A percentile compares a stretch with the other conserved stretches of the same genome.
These are phyloP conservation scores for Neodidymelliopsis sp. DNA, from an alignment of 2,329 filamentous ascomycete genomes.

Conservation along the genomic window DNA sequence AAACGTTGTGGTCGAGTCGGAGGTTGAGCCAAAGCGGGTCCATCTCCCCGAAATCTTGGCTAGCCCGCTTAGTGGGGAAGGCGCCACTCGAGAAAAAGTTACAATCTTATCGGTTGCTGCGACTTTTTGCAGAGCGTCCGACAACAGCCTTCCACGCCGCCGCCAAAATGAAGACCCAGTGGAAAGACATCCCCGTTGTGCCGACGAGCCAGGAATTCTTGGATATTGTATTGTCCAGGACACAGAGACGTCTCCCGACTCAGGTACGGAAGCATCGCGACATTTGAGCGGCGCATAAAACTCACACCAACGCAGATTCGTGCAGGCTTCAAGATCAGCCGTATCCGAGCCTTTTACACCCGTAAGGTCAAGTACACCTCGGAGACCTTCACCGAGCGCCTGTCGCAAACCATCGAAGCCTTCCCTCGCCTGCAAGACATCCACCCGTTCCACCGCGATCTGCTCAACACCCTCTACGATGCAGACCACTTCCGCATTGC, in stretches of 20 bases:
- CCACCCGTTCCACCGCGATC: conserved; percentile 87
- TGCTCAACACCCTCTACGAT: conserved; percentile 92
- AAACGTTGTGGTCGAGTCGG: too few relatives aligned
- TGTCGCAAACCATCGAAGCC: conserved; percentile 86
- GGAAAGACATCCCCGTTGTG: conserved; percentile 78
- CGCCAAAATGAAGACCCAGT: conserved; percentile 49
- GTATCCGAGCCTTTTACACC: conserved; percentile 96
- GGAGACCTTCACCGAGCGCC: conserved; percentile 95
- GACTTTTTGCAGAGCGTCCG: conserved; percentile 27
- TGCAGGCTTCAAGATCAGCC: conserved; percentile 92
- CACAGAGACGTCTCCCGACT: conserved; percentile 87
- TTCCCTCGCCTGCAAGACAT: conserved; percentile 91
- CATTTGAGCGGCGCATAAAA: conserved; percentile 4
- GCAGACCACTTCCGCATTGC: conserved; percentile 80
- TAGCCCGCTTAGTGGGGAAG: conserved; percentile 6
- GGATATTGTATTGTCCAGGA: conserved; percentile 90
- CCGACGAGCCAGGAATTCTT: conserved; percentile 95
- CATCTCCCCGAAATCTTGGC: conserved; percentile 5
- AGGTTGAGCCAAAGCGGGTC: not conserved
- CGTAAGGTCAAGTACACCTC: conserved; percentile 94
- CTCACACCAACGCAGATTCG: conserved; percentile 83
- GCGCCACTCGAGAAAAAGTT: conserved; percentile 11
- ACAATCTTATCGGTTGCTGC: conserved; percentile 20
- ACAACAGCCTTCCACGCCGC: conserved; percentile 23
- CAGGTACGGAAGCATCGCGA: conserved; percentile 72